phyloP scores from a whole-genome alignment of 2,329 filamentous ascomycete genomes.

The Zelopaecilomyces penicillatus region DNA sequence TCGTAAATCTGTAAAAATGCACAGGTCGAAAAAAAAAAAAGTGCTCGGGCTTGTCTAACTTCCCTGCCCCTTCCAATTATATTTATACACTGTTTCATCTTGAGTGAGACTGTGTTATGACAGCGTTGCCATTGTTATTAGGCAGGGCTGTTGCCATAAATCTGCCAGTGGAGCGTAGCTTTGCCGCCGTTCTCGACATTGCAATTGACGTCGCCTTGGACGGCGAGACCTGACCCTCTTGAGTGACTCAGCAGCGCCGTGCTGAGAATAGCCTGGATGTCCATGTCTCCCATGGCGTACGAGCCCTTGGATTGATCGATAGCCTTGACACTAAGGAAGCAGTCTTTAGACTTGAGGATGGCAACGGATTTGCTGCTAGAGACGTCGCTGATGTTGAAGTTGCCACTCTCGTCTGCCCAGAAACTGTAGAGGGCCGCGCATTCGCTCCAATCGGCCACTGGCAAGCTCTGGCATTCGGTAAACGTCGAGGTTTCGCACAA shows the following conservation, averaged over 20 bases:
- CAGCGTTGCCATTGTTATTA: not conserved
- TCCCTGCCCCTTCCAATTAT: too few relatives aligned
- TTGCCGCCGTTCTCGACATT: constrained; percentile 10
- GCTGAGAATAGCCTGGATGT: constrained; percentile 15
- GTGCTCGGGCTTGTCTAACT: too few relatives aligned
- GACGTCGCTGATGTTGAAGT: constrained; percentile 17
- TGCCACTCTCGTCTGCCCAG: constrained; percentile 22
- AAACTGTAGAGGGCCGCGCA: constrained; percentile 23
- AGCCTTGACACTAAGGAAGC: constrained; percentile 19
- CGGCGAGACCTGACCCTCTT: constrained; percentile 13
- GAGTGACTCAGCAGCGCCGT: constrained; percentile 14
- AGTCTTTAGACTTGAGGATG: constrained; percentile 18
- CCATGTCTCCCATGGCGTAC: constrained; percentile 16
- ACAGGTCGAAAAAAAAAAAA: too few relatives aligned
- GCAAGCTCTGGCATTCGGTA: not conserved
- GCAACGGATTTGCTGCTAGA: constrained; percentile 13
- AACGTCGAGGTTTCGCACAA: constrained; percentile 19
- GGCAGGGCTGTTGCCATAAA: constrained; percentile 7
- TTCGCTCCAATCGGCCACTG: constrained; percentile 21
- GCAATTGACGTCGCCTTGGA: constrained; percentile 14
- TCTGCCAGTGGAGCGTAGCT: constrained; percentile 15
- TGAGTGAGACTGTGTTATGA: too few relatives aligned
- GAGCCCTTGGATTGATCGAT: constrained; percentile 9
- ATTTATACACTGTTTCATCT: too few relatives aligned
- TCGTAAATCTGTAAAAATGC: too few relatives aligned